Percentiles rank a stretch among this genome's conserved stretches.
Conservation (phyloP, 2,329 filamentous ascomycete genomes). For the Pseudogymnoascus verrucosus region DNA sequence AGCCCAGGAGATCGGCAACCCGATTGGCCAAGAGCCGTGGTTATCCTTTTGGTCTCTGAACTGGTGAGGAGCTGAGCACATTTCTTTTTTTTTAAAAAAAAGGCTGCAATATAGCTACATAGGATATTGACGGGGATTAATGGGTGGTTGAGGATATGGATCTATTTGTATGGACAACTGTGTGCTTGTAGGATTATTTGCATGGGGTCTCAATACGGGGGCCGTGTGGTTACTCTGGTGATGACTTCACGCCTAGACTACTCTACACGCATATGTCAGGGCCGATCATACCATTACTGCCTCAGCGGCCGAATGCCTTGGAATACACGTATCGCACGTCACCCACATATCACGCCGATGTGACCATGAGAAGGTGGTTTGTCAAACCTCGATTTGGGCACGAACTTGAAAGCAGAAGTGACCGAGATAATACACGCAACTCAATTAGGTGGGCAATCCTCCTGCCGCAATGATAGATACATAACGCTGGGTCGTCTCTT, state of each 20-base stretch:
- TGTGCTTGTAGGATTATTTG: not conserved
- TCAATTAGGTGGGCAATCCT: constrained; percentile 5
- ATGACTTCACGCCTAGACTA: not conserved
- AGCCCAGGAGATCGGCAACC: constrained; percentile 3
- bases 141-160: not conserved
- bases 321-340: not conserved
- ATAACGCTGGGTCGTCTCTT: constrained; percentile 7
- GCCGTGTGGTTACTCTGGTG: not conserved
- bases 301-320: not conserved
- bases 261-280: not conserved
- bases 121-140: not conserved
- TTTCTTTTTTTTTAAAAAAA: not conserved
- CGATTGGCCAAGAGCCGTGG: not conserved
- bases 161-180: not conserved
- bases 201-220: not conserved
- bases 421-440: constrained; percentile 2
- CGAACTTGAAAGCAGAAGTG: not conserved
- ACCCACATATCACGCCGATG: too few relatives aligned
- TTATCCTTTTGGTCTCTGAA: not conserved
- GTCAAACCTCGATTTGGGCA: not conserved
- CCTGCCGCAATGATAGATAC: constrained; percentile 7
- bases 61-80: not conserved
- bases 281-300: not conserved
- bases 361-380: not conserved
- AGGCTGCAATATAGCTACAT: not conserved